These are phyloP conservation scores for Flueggea neowawraea DNA, from an alignment of 441 rosid species.

Conservation along the genomic window DNA sequence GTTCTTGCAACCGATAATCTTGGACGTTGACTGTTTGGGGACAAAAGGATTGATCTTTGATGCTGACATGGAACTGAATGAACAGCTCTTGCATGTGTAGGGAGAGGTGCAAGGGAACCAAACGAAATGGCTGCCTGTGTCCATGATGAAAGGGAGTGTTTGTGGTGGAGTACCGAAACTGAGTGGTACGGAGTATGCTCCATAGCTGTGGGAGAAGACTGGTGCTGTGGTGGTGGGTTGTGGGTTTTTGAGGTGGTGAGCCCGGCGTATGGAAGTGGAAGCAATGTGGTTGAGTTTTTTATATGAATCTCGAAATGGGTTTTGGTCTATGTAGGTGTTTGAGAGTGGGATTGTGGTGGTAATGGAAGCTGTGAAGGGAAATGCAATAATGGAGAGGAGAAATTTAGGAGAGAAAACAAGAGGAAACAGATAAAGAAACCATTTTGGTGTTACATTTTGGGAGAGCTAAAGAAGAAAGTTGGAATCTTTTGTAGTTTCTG, in stretches of 20 bases:
- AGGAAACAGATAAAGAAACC: not conserved
- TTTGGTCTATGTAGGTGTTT: conserved; percentile 10
- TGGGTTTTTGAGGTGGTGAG: conserved; percentile 32
- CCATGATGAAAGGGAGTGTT: conserved; percentile 42
- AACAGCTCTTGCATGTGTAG: conserved; percentile 40
- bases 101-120: conserved; percentile 54
- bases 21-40: conserved; percentile 33
- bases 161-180: conserved; percentile 50
- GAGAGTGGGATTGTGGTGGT: not conserved
- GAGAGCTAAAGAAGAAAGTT: too few species aligned
- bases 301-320: conserved; percentile 16
- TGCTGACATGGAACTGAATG: conserved; percentile 13
- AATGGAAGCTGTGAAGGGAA: too few species aligned
- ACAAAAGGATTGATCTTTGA: conserved; percentile 21
- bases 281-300: conserved; percentile 3
- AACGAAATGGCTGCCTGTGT: conserved; percentile 56
- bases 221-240: conserved; percentile 16
- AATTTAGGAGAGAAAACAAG: conserved; percentile 2
- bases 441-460: too few species aligned
- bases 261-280: conserved; percentile 30
- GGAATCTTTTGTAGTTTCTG: too few species aligned
- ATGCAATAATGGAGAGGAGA: not conserved
- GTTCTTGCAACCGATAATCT: conserved; percentile 34
- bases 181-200: conserved; percentile 38
- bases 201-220: conserved; percentile 34